Evolutionary conservation across 2,329 filamentous ascomycete genomes (phyloP).

Genomic region (Seiridium unicorne): DNA sequence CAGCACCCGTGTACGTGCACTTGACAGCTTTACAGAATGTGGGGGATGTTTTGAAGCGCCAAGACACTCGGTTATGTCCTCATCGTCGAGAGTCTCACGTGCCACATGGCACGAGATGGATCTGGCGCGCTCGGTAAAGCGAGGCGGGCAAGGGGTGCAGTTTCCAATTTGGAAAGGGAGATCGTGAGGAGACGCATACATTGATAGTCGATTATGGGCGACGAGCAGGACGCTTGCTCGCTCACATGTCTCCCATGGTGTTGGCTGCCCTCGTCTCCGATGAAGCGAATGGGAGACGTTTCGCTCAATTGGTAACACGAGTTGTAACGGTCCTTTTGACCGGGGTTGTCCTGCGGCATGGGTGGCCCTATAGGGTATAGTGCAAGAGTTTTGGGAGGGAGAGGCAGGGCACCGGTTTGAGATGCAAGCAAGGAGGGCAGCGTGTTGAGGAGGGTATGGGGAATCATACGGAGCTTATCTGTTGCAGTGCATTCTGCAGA

Average conservation of each 20-base stretch:
- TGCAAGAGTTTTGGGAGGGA: not conserved
- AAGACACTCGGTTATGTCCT: not conserved
- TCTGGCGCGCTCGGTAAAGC: not conserved
- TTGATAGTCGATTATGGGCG: no score
- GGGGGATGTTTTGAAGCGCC: not conserved
- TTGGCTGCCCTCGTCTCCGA: not conserved
- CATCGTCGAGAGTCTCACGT: not conserved
- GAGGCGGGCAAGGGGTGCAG: not conserved
- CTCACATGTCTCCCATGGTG: slow-evolving; percentile 1
- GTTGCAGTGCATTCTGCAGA: no score
- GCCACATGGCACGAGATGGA: not conserved
- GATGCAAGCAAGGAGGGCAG: not conserved
- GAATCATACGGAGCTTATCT: no score
- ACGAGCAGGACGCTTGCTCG: not conserved
- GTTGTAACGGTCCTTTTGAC: slow-evolving; percentile 7
- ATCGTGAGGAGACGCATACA: no score
- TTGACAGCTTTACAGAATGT: not conserved
- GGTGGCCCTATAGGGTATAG: slow-evolving; percentile 1
- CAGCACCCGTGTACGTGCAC: no score
- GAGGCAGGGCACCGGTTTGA: not conserved
- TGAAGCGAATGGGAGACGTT: not conserved
- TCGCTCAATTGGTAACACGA: not conserved
- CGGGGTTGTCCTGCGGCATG: not conserved
- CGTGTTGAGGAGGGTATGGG: not conserved
- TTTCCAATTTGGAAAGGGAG: no score